phyloP scores from a whole-genome alignment of 805 yeast species.

The Yarrowia bubula region DNA sequence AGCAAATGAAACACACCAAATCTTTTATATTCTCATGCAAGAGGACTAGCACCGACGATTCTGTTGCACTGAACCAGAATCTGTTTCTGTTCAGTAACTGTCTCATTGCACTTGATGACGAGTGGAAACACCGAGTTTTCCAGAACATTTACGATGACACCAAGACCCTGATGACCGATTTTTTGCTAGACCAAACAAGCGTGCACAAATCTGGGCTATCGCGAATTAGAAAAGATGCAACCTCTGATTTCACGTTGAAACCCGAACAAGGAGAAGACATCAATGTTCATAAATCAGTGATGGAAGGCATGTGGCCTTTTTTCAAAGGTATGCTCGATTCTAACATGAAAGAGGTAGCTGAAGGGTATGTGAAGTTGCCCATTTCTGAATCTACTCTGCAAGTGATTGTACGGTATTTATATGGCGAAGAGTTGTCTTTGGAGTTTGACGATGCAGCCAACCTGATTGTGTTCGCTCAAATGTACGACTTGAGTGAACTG shows the following conservation, averaged over 20 bases:
- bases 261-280: neutral
- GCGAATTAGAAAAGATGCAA: neutral
- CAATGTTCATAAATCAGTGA: neutral
- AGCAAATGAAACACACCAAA: too few relatives aligned
- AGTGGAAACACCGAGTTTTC: too few relatives aligned
- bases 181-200: neutral
- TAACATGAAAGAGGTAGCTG: neutral
- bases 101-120: too few relatives aligned
- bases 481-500: neutral
- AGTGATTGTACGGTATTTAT: neutral
- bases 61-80: too few relatives aligned
- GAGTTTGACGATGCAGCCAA: neutral
- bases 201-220: neutral
- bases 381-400: neutral
- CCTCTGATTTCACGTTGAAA: neutral
- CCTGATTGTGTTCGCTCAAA: neutral
- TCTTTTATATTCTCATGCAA: too few relatives aligned
- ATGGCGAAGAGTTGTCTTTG: neutral
- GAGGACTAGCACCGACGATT: too few relatives aligned
- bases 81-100: too few relatives aligned
- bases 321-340: neutral
- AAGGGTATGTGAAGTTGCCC: neutral
- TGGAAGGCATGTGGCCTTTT: neutral
- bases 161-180: too few relatives aligned
- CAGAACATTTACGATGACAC: too few relatives aligned